Base-by-base conservation (phyloP, 2,329 filamentous ascomycete species). In the Apiospora arundinis region DNA sequence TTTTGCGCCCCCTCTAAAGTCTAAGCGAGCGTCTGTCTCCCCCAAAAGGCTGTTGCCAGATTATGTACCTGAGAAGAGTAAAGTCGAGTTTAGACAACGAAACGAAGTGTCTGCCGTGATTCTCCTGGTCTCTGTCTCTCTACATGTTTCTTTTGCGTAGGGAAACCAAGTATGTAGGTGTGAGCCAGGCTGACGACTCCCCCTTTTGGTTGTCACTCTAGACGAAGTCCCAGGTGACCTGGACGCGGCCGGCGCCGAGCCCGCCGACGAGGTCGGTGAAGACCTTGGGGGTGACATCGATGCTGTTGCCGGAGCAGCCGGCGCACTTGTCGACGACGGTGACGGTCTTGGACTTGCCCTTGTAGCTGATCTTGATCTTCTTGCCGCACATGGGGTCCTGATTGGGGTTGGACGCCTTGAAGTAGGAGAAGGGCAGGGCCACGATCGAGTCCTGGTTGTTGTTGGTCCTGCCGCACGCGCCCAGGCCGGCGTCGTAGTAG, bases 281-380 rank as follows among this genome's bases (percentile, higher is more conserved):
- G 44, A 79, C 77, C 71, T 76, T 56, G 5, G 78, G 74, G 12
- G 79, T 78, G 70, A 81, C 80, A 52, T 80, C 79, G 74, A 81
- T 77, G 67, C 74, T 69, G 9, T 74, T 75, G 44, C 69, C 70
- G 9, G 72, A 70, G 73, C 80, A 81, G 45, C 60, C 69, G 23
- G 75, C 73, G 73, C 80, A 81, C 73, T 78, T 78, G 74, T 81
- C 80, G 66, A 77, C 79, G 65, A 81, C 75, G 32, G 70, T 76
- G 70, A 77, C 80, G 12, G 66, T 70, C 18, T 72, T 68, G 18
- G 73, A 77, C 72, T 76, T 75, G 69, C 75, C 76, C 70, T 72
- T 73, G 32, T 74, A 68, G 25, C 60, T 71, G 67, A 75, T 70
- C 21, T 32, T 68, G 70, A 75, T 48, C 14, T 14, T 68, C 14